Percentiles rank a stretch among this genome's conserved stretches.
Evolutionary conservation across 2,329 filamentous ascomycete species (phyloP).

Genomic region (Stagonosporopsis chrysanthemi): DNA sequence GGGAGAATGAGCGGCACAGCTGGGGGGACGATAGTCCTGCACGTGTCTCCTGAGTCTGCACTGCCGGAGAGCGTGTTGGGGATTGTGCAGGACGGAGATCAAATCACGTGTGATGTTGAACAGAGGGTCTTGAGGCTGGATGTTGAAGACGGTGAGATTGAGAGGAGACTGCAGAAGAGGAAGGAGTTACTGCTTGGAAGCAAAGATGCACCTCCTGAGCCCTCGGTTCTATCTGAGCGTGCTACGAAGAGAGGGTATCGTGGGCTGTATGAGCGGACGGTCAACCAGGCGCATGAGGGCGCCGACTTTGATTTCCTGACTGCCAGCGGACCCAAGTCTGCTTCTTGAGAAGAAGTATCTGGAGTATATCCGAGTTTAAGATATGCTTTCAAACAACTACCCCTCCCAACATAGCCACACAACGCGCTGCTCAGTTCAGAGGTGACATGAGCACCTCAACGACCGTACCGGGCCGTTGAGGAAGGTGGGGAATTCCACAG

Average conservation of each 20-base stretch:
- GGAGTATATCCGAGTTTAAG: too few species aligned
- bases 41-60: constrained; percentile 62
- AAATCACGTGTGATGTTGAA: constrained; percentile 57
- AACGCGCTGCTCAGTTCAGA: not conserved
- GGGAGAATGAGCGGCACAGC: constrained; percentile 65
- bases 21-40: constrained; percentile 62
- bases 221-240: constrained; percentile 12
- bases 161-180: constrained; percentile 46
- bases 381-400: not conserved
- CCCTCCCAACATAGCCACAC: too few species aligned
- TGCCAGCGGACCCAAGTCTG: constrained; percentile 22
- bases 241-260: constrained; percentile 60
- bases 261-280: constrained; percentile 65
- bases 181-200: constrained; percentile 33
- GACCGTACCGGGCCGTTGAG: constrained; percentile 8
- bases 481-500: not conserved
- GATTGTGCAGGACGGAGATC: constrained; percentile 57
- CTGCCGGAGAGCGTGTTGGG: constrained; percentile 59
- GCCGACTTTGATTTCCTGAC: constrained; percentile 68
- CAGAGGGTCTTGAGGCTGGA: constrained; percentile 53
- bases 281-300: constrained; percentile 67
- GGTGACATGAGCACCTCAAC: not conserved
- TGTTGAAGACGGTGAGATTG: constrained; percentile 53
- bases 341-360: not conserved
- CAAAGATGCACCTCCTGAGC: constrained; percentile 10